Base-by-base conservation (phyloP, 31 red algal genomes). In the Asparagopsis taxiformis region DNA sequence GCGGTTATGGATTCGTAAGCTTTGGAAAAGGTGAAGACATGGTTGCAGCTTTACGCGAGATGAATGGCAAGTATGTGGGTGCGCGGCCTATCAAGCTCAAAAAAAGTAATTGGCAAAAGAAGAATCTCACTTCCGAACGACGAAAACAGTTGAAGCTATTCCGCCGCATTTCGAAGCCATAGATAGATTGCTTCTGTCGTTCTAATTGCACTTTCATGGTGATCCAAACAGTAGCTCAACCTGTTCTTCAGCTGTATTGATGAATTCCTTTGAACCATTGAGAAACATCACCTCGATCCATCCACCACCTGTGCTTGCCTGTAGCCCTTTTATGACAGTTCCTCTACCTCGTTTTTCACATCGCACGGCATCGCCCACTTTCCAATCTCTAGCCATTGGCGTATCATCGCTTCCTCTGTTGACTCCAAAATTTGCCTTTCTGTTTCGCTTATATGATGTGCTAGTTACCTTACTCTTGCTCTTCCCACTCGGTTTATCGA, bases 1-100 rank as follows among this genome's bases (percentile, higher is more conserved):
- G 74, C 49, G 93, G 93, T 2, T 97, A 91, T 59, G 93, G 88
- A 21, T 97, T 97, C 72, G 67, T 97, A 20, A 84, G 77, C 23
- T 92, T 97, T 65, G 60, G 59, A 2, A 51, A 70, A 7, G 83
- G 70, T 16, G 58, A 46, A 31, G 93, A 92, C 36, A 86, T 85
- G 87, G 48, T 88, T 24, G 58, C 55, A 29, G 93, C 93, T 11
- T 50, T 97, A 30, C 64, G 69, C 16, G 87, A 91, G 69, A 92
- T 97, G 93, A 88, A 97, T 32, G 88, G 88, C n/a, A 97, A 91
- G 68, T 97, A 92, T 46, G 72, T 97, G 20, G 88, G 88, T 25
- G 59, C 60, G 3, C 66, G 93, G 3, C 93, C 93, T 17, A 55
- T 91, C 59, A 97, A 97, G 68, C 64, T 97, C 3, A 73, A 79